phyloP scores from a whole-genome alignment of 495 filamentous ascomycete species.

The Tuber borchii region DNA sequence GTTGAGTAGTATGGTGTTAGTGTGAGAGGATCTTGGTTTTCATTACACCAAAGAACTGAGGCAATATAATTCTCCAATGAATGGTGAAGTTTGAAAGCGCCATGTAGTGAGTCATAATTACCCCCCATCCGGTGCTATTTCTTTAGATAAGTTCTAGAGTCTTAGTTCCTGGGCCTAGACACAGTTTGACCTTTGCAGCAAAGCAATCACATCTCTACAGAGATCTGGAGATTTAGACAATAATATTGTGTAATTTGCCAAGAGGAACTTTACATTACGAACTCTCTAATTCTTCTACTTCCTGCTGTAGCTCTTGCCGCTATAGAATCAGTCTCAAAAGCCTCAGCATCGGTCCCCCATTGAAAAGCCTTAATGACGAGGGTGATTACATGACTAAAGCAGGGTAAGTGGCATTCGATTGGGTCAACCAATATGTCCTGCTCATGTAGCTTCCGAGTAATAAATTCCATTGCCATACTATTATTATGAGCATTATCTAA shows the following conservation, averaged over 20 bases:
- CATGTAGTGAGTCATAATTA: no score
- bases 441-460: no score
- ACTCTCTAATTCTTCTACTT: neutral
- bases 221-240: neutral
- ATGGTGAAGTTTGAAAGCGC: no score
- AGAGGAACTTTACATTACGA: conserved; percentile 5
- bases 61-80: no score
- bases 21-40: neutral
- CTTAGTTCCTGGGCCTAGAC: neutral
- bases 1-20: no score
- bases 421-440: no score
- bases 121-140: conserved; percentile 14
- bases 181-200: neutral
- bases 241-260: conserved; percentile 23
- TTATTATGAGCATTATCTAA: no score
- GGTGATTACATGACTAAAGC: conserved; percentile 29
- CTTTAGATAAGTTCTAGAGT: neutral
- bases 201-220: conserved; percentile 6
- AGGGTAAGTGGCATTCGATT: conserved; percentile 7
- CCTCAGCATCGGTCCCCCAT: conserved; percentile 6
- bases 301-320: neutral
- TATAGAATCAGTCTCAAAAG: neutral
- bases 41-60: neutral
- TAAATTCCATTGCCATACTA: no score
- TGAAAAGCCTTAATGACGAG: conserved; percentile 27